phyloP scores from a whole-genome alignment of 208 protist species.

The Wallacemonas collosoma region DNA sequence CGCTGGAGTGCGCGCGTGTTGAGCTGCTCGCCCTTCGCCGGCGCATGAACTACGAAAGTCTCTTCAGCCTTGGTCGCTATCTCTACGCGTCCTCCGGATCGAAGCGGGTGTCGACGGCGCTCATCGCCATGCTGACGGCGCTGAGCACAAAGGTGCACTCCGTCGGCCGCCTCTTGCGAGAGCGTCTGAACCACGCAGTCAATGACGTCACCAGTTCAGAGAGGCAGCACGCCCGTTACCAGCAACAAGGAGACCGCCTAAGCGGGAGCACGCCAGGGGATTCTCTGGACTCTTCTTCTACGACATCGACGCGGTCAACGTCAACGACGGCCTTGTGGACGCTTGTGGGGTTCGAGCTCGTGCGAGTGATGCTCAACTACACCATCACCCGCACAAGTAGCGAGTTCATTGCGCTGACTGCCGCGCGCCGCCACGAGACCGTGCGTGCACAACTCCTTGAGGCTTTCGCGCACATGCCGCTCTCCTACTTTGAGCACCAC shows the following conservation, averaged over 20 bases:
- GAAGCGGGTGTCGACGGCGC: slow-evolving; percentile 38
- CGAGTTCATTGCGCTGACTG: slow-evolving; percentile 50
- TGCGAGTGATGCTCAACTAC: slow-evolving; percentile 37
- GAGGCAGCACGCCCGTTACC: slow-evolving; percentile 5
- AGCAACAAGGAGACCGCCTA: not conserved
- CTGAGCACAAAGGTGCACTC: slow-evolving; percentile 44
- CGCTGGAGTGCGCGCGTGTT: slow-evolving; percentile 29
- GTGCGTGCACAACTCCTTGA: slow-evolving; percentile 61
- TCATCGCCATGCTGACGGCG: slow-evolving; percentile 49
- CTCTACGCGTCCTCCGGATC: slow-evolving; percentile 42
- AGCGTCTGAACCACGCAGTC: slow-evolving; percentile 29
- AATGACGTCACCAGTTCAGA: slow-evolving; percentile 13
- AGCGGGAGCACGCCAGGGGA: too few species aligned
- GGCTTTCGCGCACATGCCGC: slow-evolving; percentile 52
- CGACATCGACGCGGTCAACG: not conserved
- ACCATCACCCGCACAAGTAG: slow-evolving; percentile 38
- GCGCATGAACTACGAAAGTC: slow-evolving; percentile 35
- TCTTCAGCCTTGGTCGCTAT: slow-evolving; percentile 50
- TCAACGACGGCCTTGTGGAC: slow-evolving; percentile 8
- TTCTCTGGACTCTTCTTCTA: not conserved
- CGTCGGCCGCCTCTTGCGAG: slow-evolving; percentile 37
- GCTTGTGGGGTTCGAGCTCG: slow-evolving; percentile 53
- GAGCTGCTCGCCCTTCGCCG: slow-evolving; percentile 31
- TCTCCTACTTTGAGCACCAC: slow-evolving; percentile 66
- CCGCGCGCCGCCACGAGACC: slow-evolving; percentile 42